Evolutionary conservation across 2,329 filamentous ascomycete genomes (phyloP), one percentile per base, ranked within the genome.

Genomic region (Onygenales sp.): DNA sequence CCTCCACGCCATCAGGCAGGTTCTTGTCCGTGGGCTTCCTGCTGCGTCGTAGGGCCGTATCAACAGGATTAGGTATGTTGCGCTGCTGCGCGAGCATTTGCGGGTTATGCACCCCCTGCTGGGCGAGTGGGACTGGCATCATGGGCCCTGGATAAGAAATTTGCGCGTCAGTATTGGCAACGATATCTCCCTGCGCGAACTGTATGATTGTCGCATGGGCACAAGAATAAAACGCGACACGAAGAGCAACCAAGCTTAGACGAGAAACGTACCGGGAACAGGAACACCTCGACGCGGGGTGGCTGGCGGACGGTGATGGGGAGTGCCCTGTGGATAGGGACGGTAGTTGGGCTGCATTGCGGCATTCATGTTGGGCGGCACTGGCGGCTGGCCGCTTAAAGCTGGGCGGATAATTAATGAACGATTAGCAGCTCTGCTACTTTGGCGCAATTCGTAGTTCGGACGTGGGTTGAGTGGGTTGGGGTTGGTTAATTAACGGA

Each of bases 11-110:
- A 59, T 97, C 91, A 40, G 93, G 91, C 31, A 98, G 83, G 63
- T 89, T 93, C 77, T 89, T 95, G 71, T 98, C 93, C 54, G 90
- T 96, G 1, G 93, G 93, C 71, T 92, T 94, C 66, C 85, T 84
- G 65, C 88, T 89, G 61, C 88, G 84, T 56, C 90, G 83, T 69
- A 91, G 89, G 45, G 86, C 84, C 58, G 66, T 64, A 44, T 72
- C 70, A 34, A 67, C 69, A 31, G 67, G 66, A 44, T 68, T 67
- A 37, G 65, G 57, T 56, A 68, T 67, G 52, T 63, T 61, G 54
- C 69, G 70, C 58, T 68, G 67, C 42, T 52, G 59, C 31, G 68
- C 56, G 57, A 71, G 63, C 54, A 69, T 68, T 52, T 71, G 70
- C 27, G 66, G 63, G 44, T 69, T 63, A 21, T 68, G 63, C 17